Percentiles rank a stretch among this genome's conserved stretches.
These are phyloP conservation scores for Monilinia polystroma DNA, from an alignment of 2,329 filamentous ascomycete species.

Conservation along the genomic window DNA sequence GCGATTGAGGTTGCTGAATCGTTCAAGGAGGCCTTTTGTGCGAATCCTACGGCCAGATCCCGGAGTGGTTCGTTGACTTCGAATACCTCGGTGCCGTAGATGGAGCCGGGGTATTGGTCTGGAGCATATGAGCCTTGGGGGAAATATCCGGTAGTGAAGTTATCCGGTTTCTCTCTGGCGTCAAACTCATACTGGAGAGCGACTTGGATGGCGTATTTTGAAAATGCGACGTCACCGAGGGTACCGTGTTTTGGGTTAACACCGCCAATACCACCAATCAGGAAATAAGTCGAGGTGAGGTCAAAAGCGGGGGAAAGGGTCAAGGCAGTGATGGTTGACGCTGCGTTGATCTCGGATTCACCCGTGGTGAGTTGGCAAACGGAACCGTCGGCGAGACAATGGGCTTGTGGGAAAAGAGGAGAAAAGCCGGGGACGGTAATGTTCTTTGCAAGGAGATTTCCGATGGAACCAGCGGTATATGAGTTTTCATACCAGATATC, in stretches of 20 bases:
- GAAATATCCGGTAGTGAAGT: constrained; percentile 68
- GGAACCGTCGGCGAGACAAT: constrained; percentile 59
- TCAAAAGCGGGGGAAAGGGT: constrained; percentile 62
- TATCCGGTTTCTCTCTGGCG: constrained; percentile 62
- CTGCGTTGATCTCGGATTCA: constrained; percentile 73
- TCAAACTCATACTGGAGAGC: constrained; percentile 76
- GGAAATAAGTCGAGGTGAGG: constrained; percentile 66
- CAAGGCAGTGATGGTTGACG: constrained; percentile 62
- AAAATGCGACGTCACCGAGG: constrained; percentile 64
- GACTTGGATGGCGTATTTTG: constrained; percentile 70
- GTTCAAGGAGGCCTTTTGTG: constrained; percentile 51
- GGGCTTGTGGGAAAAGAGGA: constrained; percentile 61
- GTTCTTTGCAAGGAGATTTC: constrained; percentile 55
- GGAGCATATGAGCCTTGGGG: constrained; percentile 59
- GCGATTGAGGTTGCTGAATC: constrained; percentile 50
- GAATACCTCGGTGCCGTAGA: constrained; percentile 70
- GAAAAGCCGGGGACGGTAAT: constrained; percentile 62
- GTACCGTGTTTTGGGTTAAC: constrained; percentile 68
- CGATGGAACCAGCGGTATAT: constrained; percentile 46
- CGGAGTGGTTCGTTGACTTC: constrained; percentile 62
- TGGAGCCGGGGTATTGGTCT: constrained; percentile 54
- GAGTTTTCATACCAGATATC: constrained; percentile 59
- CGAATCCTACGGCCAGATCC: constrained; percentile 52
- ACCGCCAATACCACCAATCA: constrained; percentile 72
- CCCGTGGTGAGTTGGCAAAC: constrained; percentile 70